Conservation (phyloP, 257 asterid species). For the Ajuga chamaepitys region DNA sequence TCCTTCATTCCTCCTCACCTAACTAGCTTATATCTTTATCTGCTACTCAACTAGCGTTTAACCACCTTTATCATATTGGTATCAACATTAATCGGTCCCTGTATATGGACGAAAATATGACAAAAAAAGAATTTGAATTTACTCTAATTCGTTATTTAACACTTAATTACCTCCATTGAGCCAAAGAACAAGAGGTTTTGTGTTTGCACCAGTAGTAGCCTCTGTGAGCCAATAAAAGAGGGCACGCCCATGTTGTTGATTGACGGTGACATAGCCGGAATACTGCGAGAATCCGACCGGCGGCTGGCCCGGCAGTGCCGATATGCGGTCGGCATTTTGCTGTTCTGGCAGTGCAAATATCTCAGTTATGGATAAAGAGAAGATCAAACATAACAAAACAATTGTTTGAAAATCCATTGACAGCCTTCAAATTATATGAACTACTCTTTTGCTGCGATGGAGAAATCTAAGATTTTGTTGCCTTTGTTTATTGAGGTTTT, state of each 20-base stretch:
- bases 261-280: conserved; percentile 72
- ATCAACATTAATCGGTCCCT: too few species aligned
- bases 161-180: conserved; percentile 85
- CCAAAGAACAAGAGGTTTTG: conserved; percentile 76
- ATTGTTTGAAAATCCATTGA: conserved; percentile 5
- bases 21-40: too few species aligned
- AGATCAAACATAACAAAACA: neutral
- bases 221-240: conserved; percentile 80
- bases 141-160: neutral
- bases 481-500: too few species aligned
- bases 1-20: too few species aligned
- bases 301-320: conserved; percentile 74
- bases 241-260: conserved; percentile 56
- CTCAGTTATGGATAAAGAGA: neutral
- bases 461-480: too few species aligned
- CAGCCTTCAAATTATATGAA: neutral
- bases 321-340: conserved; percentile 53
- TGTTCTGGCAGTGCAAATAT: conserved; percentile 15
- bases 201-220: conserved; percentile 32
- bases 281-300: conserved; percentile 57
- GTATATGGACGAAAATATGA: too few species aligned
- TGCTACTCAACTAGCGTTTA: too few species aligned
- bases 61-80: too few species aligned
- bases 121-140: too few species aligned
- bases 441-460: too few species aligned